These are phyloP conservation scores for Russula sp. DNA, from an alignment of 768 basidiomycete genomes.

Conservation along the genomic window DNA sequence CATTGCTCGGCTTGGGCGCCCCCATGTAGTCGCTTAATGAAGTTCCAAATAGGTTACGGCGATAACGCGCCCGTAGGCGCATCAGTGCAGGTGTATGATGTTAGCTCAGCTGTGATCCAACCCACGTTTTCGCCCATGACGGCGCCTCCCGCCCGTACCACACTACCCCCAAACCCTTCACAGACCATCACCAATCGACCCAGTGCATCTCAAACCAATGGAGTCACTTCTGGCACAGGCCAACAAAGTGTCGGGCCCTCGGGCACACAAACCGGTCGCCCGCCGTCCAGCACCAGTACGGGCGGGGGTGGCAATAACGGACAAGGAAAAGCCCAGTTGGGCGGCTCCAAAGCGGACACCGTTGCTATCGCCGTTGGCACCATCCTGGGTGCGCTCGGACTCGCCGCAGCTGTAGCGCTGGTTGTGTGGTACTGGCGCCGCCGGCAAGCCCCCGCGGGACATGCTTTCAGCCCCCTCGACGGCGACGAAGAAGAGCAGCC, in stretches of 20 bases:
- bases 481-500: conserved; percentile 32
- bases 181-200: conserved; percentile 17
- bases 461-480: conserved; percentile 27
- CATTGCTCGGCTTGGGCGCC: not conserved
- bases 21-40: not conserved
- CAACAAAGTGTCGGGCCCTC: conserved; percentile 12
- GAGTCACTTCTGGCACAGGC: not conserved
- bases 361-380: conserved; percentile 56
- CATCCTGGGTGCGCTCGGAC: conserved; percentile 51
- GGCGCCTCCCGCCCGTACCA: conserved; percentile 25
- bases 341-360: conserved; percentile 13
- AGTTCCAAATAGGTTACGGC: conserved; percentile 37
- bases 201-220: conserved; percentile 6
- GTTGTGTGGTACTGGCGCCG: conserved; percentile 41
- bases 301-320: conserved; percentile 1
- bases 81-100: conserved; percentile 46
- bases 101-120: conserved; percentile 29
- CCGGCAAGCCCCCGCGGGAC: conserved; percentile 21
- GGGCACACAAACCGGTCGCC: not conserved
- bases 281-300: conserved; percentile 16
- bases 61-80: conserved; percentile 46
- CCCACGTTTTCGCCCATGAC: conserved; percentile 35
- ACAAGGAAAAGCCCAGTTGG: conserved; percentile 8
- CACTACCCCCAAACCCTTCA: conserved; percentile 23
- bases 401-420: conserved; percentile 38